phyloP scores from a whole-genome alignment of 2,329 filamentous ascomycete genomes.

The Diplocarpon rosae region DNA sequence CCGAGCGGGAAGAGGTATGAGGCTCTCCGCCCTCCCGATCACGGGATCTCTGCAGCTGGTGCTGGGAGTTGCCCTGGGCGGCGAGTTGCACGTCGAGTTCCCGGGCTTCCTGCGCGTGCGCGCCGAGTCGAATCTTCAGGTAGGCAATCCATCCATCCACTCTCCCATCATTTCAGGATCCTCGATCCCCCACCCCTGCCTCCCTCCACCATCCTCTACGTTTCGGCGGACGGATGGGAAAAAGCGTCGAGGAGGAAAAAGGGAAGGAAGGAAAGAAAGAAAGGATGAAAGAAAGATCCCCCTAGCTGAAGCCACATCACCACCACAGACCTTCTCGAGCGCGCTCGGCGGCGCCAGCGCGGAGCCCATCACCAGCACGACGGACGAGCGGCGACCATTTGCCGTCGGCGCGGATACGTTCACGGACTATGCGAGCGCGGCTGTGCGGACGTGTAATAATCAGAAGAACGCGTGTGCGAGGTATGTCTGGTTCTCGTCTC shows the following conservation, averaged over 20 bases:
- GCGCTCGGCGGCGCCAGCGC: conserved; percentile 11
- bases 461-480: conserved; percentile 15
- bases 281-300: background rate
- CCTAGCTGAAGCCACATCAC: background rate
- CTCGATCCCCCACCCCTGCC: too few species aligned
- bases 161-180: too few species aligned
- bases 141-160: background rate
- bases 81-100: conserved; percentile 1
- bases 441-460: conserved; percentile 10
- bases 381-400: conserved; percentile 10
- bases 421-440: conserved; percentile 8
- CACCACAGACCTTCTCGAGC: conserved; percentile 11
- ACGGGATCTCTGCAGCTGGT: background rate
- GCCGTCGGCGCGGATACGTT: conserved; percentile 13
- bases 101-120: conserved; percentile 2
- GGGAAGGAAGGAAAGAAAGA: too few species aligned
- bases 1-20: background rate
- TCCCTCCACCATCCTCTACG: too few species aligned
- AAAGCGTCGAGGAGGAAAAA: too few species aligned
- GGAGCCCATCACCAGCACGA: conserved; percentile 9
- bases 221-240: too few species aligned
- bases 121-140: conserved; percentile 1
- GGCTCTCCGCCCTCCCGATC: background rate
- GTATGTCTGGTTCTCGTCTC: too few species aligned
- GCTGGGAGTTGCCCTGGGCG: background rate